Conservation (phyloP, 2,329 filamentous ascomycete species). For the Thelonectria blattea region DNA sequence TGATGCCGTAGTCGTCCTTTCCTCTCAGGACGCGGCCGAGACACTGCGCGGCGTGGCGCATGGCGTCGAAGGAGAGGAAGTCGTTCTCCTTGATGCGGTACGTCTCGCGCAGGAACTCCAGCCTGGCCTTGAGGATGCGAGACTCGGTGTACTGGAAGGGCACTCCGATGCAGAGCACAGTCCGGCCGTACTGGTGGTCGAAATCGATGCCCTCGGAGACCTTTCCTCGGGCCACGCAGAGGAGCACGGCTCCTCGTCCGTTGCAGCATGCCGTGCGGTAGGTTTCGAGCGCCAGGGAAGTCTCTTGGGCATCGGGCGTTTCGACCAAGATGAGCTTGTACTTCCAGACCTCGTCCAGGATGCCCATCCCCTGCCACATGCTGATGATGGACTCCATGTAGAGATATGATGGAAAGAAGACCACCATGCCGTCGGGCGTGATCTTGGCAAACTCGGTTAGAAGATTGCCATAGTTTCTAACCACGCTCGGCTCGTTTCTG, state of each 20-base stretch:
- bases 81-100: slow-evolving; percentile 97
- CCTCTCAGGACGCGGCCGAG: slow-evolving; percentile 91
- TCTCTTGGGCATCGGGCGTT: slow-evolving; percentile 97
- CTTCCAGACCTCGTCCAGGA: slow-evolving; percentile 97
- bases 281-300: slow-evolving; percentile 91
- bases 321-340: slow-evolving; percentile 98
- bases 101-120: slow-evolving; percentile 96
- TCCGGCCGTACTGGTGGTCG: slow-evolving; percentile 96
- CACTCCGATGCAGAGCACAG: slow-evolving; percentile 94
- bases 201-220: slow-evolving; percentile 99
- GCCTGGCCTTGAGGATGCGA: slow-evolving; percentile 89
- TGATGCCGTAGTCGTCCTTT: slow-evolving; percentile 99
- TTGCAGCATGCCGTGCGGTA: slow-evolving; percentile 98
- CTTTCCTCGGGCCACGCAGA: slow-evolving; percentile 96
- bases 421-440: slow-evolving; percentile 96
- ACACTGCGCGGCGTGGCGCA: slow-evolving; percentile 98
- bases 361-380: slow-evolving; percentile 99
- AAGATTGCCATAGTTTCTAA: slow-evolving; percentile 93
- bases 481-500: slow-evolving; percentile 93
- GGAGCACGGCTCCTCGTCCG: slow-evolving; percentile 87
- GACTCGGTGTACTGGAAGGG: slow-evolving; percentile 99
- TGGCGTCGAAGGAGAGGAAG: slow-evolving; percentile 97
- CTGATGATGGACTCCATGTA: slow-evolving; percentile 99
- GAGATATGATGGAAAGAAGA: slow-evolving; percentile 97
- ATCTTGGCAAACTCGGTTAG: slow-evolving; percentile 95